These are phyloP conservation scores for Stropharia rugosoannulata DNA, from an alignment of 768 basidiomycete species.

Conservation along the genomic window DNA sequence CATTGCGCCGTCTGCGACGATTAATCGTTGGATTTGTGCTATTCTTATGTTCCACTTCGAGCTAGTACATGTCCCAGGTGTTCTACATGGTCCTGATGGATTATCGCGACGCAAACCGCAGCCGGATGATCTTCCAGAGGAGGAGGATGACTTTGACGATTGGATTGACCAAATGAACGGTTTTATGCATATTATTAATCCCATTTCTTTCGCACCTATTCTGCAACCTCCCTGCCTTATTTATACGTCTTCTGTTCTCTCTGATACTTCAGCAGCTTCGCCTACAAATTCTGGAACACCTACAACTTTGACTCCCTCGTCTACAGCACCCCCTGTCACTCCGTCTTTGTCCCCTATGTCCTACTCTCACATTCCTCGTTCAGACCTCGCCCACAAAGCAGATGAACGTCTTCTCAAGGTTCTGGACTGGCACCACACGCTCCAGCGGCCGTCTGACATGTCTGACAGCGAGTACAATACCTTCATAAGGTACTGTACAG, in stretches of 20 bases:
- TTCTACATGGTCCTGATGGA: conserved; percentile 17
- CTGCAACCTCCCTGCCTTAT: background rate
- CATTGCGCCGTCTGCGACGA: conserved; percentile 25
- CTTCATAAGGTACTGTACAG: conserved; percentile 16
- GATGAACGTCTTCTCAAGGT: conserved; percentile 9
- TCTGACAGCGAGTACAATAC: conserved; percentile 8
- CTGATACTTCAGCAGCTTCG: too few relatives aligned
- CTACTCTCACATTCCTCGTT: conserved; percentile 11
- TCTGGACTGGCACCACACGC: conserved; percentile 4
- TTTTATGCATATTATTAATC: conserved; percentile 17
- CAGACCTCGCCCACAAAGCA: conserved; percentile 4
- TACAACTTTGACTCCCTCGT: too few relatives aligned
- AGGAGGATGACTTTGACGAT: conserved; percentile 15
- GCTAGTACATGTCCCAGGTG: too few relatives aligned
- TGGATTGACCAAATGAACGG: conserved; percentile 18
- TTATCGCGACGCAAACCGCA: conserved; percentile 20
- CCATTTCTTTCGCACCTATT: background rate
- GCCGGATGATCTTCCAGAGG: conserved; percentile 12
- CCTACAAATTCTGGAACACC: too few relatives aligned
- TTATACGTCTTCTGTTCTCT: background rate
- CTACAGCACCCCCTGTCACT: background rate
- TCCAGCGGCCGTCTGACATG: conserved; percentile 6
- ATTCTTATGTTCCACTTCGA: conserved; percentile 9
- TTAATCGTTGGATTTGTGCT: conserved; percentile 21
- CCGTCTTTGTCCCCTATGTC: background rate